A percentile compares a stretch with the other conserved stretches of the same genome.
Conservation (phyloP, 305 asterid species). For the Rubia peregrina region DNA sequence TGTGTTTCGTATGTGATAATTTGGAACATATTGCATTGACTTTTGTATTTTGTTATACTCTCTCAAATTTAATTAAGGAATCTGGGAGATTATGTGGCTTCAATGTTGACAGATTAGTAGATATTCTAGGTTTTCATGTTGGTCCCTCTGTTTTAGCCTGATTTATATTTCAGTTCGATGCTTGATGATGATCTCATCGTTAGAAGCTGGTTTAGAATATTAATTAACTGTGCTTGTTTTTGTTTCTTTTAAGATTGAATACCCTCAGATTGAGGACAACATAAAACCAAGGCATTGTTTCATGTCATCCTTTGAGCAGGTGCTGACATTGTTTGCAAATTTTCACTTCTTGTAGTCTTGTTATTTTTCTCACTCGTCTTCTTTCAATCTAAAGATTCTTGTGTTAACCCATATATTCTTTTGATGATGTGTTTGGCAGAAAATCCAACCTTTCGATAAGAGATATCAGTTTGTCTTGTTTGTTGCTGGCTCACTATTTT, state of each 20-base stretch:
- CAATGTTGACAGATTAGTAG: not conserved
- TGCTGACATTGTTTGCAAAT: conserved; percentile 12
- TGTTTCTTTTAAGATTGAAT: conserved; percentile 20
- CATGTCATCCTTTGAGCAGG: conserved; percentile 99
- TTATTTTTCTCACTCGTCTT: not conserved
- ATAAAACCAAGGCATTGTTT: conserved; percentile 95
- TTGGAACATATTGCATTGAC: not conserved
- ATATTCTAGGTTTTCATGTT: not conserved
- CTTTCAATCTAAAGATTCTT: not conserved
- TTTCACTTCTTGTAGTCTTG: not conserved
- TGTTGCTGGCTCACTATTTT: too few relatives aligned
- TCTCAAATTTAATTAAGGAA: not conserved
- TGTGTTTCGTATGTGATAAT: not conserved
- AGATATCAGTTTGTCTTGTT: conserved; percentile 79
- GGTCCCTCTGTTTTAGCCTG: too few relatives aligned
- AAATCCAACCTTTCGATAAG: conserved; percentile 73
- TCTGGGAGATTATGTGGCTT: not conserved
- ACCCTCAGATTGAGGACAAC: conserved; percentile 46
- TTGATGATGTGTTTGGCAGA: conserved; percentile 36
- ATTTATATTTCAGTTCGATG: not conserved
- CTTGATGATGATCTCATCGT: not conserved
- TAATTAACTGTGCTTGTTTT: not conserved
- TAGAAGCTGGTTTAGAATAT: not conserved
- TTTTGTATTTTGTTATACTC: not conserved
- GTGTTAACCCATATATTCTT: not conserved